A percentile compares a stretch with the other conserved stretches of the same genome.
Conservation (phyloP, 1,284 basidiomycete species). For the Trichosporon sp. region DNA sequence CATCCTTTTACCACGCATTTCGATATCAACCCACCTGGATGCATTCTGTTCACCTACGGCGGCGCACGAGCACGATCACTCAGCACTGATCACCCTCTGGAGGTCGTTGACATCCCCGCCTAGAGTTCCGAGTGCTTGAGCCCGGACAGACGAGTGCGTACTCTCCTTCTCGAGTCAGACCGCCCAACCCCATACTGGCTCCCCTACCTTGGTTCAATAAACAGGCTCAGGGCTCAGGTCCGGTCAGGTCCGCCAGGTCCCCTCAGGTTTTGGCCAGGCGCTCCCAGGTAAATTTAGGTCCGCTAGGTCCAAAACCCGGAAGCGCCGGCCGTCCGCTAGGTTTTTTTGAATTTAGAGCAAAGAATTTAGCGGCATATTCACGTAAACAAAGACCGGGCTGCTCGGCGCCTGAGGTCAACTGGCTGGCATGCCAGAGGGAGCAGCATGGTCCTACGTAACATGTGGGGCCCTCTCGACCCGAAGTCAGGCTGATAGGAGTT, state of each 20-base stretch:
- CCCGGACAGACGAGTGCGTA: not conserved
- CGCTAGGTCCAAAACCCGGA: not conserved
- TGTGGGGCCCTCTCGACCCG: slow-evolving; percentile 1
- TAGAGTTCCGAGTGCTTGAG: not conserved
- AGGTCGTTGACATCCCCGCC: not conserved
- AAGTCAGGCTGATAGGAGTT: not conserved
- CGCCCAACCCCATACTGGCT: not conserved
- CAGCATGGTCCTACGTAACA: not conserved
- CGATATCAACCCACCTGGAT: not conserved
- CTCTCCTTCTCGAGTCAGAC: not conserved
- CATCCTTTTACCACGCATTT: not conserved
- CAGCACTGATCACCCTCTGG: not conserved
- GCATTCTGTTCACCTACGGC: not conserved
- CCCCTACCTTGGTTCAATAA: not conserved
- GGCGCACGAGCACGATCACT: not conserved
- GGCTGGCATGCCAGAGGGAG: not conserved
- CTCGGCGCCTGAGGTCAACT: not conserved
- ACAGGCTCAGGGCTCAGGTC: not conserved
- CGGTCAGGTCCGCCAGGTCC: not conserved
- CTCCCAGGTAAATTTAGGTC: not conserved
- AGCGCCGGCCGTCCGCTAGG: not conserved
- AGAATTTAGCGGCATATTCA: not conserved
- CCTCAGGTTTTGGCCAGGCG: not conserved
- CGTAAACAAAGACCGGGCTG: not conserved
- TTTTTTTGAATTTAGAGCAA: not conserved